phyloP scores from a whole-genome alignment of 2,329 filamentous ascomycete genomes.

The Aspergillus hiratsukae region DNA sequence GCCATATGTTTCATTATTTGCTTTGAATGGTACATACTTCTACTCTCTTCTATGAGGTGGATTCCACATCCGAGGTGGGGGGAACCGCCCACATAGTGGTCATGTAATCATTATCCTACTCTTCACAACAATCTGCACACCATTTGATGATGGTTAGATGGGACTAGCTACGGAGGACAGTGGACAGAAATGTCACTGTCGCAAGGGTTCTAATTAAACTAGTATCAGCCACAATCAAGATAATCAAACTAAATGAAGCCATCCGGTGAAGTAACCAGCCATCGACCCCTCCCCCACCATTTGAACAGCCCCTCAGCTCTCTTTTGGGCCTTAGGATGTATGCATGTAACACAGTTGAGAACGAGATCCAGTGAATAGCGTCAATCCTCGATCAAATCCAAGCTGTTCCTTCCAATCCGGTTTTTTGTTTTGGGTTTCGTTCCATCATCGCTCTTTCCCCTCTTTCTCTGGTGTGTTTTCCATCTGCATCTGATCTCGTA shows the following conservation, averaged over 20 bases:
- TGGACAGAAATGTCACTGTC: not conserved
- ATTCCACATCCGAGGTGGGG: not conserved
- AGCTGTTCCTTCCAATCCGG: conserved; percentile 11
- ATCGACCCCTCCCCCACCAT: not conserved
- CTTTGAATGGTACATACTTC: not conserved
- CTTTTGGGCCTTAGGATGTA: not conserved
- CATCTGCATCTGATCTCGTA: not conserved
- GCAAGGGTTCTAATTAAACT: not conserved
- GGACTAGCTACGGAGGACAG: not conserved
- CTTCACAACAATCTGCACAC: not conserved
- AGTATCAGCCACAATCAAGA: not conserved
- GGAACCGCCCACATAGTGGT: not conserved
- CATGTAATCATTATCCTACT: not conserved
- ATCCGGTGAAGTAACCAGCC: not conserved
- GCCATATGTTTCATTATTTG: not conserved
- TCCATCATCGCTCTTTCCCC: conserved; percentile 1
- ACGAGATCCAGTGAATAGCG: not conserved
- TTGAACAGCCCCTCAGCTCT: not conserved
- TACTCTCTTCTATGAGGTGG: not conserved
- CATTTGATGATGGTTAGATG: not conserved
- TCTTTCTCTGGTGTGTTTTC: not conserved
- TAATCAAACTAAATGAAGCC: not conserved
- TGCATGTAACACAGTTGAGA: not conserved
- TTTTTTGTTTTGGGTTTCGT: conserved; percentile 1
- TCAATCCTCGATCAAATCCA: not conserved